Evolutionary conservation across 805 yeast genomes (phyloP).

Genomic region (Ogataea ganodermae): DNA sequence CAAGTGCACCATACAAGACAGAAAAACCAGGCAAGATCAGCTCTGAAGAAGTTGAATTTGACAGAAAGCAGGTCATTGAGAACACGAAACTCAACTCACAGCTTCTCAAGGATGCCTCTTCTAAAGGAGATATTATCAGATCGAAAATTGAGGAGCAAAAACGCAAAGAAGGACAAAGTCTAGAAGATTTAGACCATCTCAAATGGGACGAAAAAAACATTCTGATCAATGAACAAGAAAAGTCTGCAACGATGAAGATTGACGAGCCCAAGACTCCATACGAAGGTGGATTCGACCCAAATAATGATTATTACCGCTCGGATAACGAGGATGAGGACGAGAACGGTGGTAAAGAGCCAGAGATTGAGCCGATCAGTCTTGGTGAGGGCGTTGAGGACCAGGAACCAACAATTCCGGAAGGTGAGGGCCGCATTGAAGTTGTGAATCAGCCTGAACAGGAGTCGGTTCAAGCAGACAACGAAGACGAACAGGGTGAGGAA

Average conservation of each 20-base stretch:
- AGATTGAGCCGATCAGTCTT: constrained; percentile 34
- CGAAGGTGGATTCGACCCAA: constrained; percentile 84
- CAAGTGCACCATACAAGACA: constrained; percentile 23
- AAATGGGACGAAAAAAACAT: constrained; percentile 87
- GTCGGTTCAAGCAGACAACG: constrained; percentile 20
- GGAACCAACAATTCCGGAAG: constrained; percentile 8
- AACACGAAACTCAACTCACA: constrained; percentile 79
- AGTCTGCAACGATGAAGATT: constrained; percentile 73
- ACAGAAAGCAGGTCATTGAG: constrained; percentile 69
- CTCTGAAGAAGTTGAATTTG: constrained; percentile 26
- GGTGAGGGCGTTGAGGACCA: constrained; percentile 40
- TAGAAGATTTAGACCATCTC: constrained; percentile 46
- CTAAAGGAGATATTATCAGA: constrained; percentile 49
- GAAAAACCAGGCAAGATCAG: constrained; percentile 23
- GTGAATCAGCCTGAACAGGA: constrained; percentile 13
- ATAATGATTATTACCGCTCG: constrained; percentile 73
- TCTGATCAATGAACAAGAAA: constrained; percentile 70
- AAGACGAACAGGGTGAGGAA: constrained; percentile 40
- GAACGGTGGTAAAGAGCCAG: constrained; percentile 26
- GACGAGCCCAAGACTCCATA: constrained; percentile 97
- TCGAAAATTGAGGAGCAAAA: constrained; percentile 45
- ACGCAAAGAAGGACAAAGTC: constrained; percentile 26
- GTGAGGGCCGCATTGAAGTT: constrained; percentile 23
- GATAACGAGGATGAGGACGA: constrained; percentile 59
- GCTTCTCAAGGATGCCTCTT: constrained; percentile 26